Evolutionary conservation across 192 early-diverging fungal species (phyloP).

Genomic region (Haplosporangium gracile): DNA sequence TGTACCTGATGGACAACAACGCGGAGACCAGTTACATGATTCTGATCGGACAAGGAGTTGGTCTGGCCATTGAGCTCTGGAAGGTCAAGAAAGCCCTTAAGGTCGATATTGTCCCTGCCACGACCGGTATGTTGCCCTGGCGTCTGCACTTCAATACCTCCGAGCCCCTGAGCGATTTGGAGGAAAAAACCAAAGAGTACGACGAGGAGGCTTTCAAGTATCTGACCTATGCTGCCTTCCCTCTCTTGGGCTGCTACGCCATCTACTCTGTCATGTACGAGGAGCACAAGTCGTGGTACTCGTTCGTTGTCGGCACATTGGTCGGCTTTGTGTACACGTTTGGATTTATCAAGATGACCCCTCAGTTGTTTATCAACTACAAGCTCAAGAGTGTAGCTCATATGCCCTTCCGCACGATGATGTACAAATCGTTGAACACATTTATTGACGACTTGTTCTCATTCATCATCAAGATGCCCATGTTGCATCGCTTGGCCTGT

Average conservation of each 20-base stretch:
- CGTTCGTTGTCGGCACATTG: slow-evolving; percentile 83
- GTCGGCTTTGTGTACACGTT: slow-evolving; percentile 95
- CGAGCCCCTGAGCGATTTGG: slow-evolving; percentile 62
- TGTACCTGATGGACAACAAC: slow-evolving; percentile 90
- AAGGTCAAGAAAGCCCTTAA: slow-evolving; percentile 91
- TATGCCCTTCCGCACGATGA: slow-evolving; percentile 95
- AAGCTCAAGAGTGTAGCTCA: slow-evolving; percentile 87
- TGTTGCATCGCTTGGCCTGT: slow-evolving; percentile 85
- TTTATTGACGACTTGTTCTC: slow-evolving; percentile 92
- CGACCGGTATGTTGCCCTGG: slow-evolving; percentile 38
- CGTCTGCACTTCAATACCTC: slow-evolving; percentile 49
- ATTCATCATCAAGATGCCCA: slow-evolving; percentile 96
- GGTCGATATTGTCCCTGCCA: slow-evolving; percentile 61
- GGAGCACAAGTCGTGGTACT: slow-evolving; percentile 94
- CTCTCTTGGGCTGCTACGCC: slow-evolving; percentile 82
- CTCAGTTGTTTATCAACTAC: slow-evolving; percentile 95
- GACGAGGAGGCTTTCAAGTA: slow-evolving; percentile 89
- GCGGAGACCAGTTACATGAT: slow-evolving; percentile 88
- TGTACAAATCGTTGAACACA: slow-evolving; percentile 87
- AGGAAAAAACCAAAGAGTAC: slow-evolving; percentile 71
- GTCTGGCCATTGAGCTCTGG: slow-evolving; percentile 90
- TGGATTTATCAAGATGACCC: slow-evolving; percentile 87
- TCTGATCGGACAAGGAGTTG: slow-evolving; percentile 84
- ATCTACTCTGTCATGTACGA: slow-evolving; percentile 87
- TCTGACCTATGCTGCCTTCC: slow-evolving; percentile 81